Conservation (phyloP, 2,329 filamentous ascomycete genomes). For the Trichoderma hamatum region DNA sequence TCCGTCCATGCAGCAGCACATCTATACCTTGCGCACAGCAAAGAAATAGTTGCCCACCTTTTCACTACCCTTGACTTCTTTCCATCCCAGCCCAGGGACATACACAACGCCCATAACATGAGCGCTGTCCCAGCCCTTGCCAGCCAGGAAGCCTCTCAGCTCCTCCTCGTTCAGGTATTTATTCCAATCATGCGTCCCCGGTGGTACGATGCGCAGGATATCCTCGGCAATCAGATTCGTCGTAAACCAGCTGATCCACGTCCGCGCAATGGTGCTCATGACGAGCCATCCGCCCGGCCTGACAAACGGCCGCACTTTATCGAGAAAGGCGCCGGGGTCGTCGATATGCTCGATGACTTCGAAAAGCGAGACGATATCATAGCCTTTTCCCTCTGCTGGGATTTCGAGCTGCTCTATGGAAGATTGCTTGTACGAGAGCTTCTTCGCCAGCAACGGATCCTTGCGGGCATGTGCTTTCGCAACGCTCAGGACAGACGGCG, state of each 20-base stretch:
- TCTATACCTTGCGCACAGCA: constrained; percentile 62
- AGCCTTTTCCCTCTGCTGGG: constrained; percentile 49
- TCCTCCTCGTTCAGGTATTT: constrained; percentile 93
- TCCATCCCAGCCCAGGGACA: constrained; percentile 89
- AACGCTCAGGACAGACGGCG: constrained; percentile 70
- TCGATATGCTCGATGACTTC: constrained; percentile 95
- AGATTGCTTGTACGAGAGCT: constrained; percentile 73
- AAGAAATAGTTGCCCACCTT: constrained; percentile 96
- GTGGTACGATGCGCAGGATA: constrained; percentile 81
- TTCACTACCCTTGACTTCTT: constrained; percentile 77
- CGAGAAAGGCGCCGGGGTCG: constrained; percentile 72
- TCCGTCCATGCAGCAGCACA: too few relatives aligned
- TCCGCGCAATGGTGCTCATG: constrained; percentile 88
- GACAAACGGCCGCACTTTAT: constrained; percentile 72
- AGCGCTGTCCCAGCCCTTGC: constrained; percentile 61
- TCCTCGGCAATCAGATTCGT: constrained; percentile 94
- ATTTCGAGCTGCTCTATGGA: constrained; percentile 71
- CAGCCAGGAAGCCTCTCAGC: constrained; percentile 60
- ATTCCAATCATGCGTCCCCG: constrained; percentile 92
- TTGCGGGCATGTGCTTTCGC: constrained; percentile 74
- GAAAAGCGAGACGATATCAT: constrained; percentile 84
- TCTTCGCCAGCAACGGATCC: constrained; percentile 68
- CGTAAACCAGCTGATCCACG: constrained; percentile 85
- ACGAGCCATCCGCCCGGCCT: constrained; percentile 92
- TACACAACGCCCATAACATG: constrained; percentile 82